Evolutionary conservation across 441 rosid species (phyloP).

Genomic region (Populus hybrid): DNA sequence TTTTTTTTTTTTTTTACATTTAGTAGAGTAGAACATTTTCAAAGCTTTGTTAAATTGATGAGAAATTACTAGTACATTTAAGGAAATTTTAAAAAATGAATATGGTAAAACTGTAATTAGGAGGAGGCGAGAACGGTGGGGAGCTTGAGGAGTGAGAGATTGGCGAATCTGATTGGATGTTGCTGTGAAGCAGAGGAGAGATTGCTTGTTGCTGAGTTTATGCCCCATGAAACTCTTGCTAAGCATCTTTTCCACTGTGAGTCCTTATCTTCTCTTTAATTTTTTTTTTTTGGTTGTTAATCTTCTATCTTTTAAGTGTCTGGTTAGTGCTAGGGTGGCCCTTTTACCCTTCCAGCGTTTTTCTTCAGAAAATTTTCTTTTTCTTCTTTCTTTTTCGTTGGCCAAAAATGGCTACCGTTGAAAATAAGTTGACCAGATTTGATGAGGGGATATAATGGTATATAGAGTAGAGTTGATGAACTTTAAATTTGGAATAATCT

Average conservation of each 20-base stretch:
- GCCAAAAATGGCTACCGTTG: background rate
- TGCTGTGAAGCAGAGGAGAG: constrained; percentile 92
- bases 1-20: background rate
- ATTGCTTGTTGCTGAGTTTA: constrained; percentile 89
- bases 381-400: background rate
- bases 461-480: background rate
- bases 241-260: constrained; percentile 93
- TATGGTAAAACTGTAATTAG: constrained; percentile 29
- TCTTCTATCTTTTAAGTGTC: background rate
- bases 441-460: background rate
- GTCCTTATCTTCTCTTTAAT: background rate
- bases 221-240: constrained; percentile 87
- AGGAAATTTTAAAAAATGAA: background rate
- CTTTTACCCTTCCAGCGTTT: background rate
- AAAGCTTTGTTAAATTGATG: background rate
- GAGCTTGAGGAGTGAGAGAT: constrained; percentile 67
- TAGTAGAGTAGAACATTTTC: background rate
- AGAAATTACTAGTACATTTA: background rate
- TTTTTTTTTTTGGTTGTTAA: background rate
- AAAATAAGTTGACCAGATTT: background rate
- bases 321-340: background rate
- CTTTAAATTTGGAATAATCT: background rate
- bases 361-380: background rate
- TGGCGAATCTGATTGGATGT: constrained; percentile 83
- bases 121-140: constrained; percentile 92